These are phyloP conservation scores for Panaeolus papilionaceus DNA, from an alignment of 768 basidiomycete species.

Conservation along the genomic window DNA sequence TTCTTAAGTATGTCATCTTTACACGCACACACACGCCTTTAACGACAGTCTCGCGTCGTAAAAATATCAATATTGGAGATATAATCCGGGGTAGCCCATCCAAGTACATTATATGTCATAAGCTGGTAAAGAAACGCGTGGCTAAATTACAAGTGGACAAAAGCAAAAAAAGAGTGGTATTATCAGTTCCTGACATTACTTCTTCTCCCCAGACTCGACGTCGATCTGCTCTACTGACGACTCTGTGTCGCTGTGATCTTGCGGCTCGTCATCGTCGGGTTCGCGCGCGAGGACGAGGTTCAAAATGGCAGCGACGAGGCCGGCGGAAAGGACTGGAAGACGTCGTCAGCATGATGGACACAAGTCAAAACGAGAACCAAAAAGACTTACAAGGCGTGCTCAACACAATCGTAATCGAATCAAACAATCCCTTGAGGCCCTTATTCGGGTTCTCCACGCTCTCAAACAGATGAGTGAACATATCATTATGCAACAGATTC, in stretches of 20 bases:
- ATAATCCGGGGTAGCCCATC: not conserved
- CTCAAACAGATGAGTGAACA: conserved; percentile 76
- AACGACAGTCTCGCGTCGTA: no score
- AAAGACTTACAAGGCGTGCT: conserved; percentile 76
- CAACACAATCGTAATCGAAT: conserved; percentile 80
- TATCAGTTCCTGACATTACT: not conserved
- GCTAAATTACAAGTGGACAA: not conserved
- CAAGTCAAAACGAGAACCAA: conserved; percentile 10
- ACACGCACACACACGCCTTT: no score
- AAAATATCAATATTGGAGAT: no score
- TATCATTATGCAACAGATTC: conserved; percentile 66
- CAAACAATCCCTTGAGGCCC: conserved; percentile 71
- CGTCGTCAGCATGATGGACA: conserved; percentile 8
- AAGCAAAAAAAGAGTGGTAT: no score
- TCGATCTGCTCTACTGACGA: conserved; percentile 34
- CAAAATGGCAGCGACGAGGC: conserved; percentile 61
- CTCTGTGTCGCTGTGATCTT: conserved; percentile 1
- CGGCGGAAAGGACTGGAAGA: conserved; percentile 57
- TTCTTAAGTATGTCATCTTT: no score
- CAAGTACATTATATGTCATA: not conserved
- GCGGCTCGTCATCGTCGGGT: conserved; percentile 29
- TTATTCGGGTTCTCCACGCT: conserved; percentile 55
- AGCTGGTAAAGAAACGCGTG: not conserved
- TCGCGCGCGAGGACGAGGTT: conserved; percentile 60
- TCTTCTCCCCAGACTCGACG: conserved; percentile 34